phyloP scores from a whole-genome alignment of 345 rosid species.

The Murraya paniculata region DNA sequence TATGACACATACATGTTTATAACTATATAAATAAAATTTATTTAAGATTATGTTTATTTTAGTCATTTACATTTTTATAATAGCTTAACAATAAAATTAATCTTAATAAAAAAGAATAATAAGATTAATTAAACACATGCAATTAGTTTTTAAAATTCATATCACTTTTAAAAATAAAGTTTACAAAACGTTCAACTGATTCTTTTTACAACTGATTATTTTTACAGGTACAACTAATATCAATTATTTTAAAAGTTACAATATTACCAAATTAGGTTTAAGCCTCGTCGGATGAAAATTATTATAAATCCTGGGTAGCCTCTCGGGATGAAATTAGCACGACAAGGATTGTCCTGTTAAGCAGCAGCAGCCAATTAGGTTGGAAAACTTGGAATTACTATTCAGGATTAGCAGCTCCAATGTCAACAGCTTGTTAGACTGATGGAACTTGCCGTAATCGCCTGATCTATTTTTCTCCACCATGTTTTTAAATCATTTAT shows the following conservation, averaged over 20 bases:
- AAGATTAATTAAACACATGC: no score
- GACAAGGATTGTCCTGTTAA: not conserved
- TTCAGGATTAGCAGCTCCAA: not conserved
- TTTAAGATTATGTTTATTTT: no score
- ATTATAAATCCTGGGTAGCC: not conserved
- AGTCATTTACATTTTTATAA: accelerated
- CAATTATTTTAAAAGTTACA: no score
- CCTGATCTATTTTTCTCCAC: no score
- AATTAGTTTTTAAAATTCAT: no score
- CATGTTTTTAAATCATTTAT: no score
- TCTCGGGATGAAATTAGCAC: not conserved
- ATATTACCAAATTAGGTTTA: no score
- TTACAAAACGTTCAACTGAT: accelerated
- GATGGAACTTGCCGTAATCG: not conserved
- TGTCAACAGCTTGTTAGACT: not conserved
- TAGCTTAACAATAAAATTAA: no score
- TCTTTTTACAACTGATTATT: accelerated
- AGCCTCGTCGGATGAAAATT: not conserved
- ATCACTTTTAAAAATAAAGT: no score
- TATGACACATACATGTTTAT: no score
- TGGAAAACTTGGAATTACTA: not conserved
- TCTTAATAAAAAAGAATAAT: no score
- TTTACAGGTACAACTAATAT: accelerated
- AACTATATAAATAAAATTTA: no score
- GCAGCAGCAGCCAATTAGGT: not conserved